Percentiles rank a stretch among this genome's conserved stretches.
phyloP scores from a whole-genome alignment of 805 yeast genomes.

The Metschnikowia santaceciliae region DNA sequence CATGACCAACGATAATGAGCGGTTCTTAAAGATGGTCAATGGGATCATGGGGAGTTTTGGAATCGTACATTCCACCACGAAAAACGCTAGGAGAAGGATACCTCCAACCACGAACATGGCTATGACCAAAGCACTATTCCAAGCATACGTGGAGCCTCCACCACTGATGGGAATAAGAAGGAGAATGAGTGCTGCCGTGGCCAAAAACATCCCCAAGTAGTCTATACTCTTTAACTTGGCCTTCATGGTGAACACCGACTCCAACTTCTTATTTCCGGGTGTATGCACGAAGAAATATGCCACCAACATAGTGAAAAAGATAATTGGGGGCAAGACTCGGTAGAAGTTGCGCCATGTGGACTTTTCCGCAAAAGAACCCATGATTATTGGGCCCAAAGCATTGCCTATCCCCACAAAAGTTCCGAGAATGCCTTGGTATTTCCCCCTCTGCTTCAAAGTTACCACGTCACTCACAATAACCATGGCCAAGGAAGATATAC shows the following conservation, averaged over 20 bases:
- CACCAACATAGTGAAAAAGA: constrained; percentile 27
- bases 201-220: constrained; percentile 46
- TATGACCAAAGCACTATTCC: constrained; percentile 45
- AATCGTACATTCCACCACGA: constrained; percentile 47
- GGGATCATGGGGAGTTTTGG: constrained; percentile 56
- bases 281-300: constrained; percentile 36
- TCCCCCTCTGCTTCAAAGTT: constrained; percentile 49
- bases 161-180: constrained; percentile 55
- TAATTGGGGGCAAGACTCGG: constrained; percentile 44
- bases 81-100: constrained; percentile 35
- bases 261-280: constrained; percentile 23
- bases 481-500: constrained; percentile 47
- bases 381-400: constrained; percentile 53
- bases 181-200: constrained; percentile 46
- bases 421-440: constrained; percentile 53
- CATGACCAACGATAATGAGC: constrained; percentile 30
- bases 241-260: constrained; percentile 25
- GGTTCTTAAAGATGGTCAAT: constrained; percentile 36
- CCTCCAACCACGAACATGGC: constrained; percentile 34
- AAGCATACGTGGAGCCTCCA: constrained; percentile 56
- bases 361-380: constrained; percentile 45
- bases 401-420: constrained; percentile 49
- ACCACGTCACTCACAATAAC: constrained; percentile 55
- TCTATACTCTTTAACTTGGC: constrained; percentile 47
- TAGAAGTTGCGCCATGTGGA: constrained; percentile 54